Percentiles rank a stretch among this genome's conserved stretches.
These are phyloP conservation scores for Penicillium subrubescens DNA, from an alignment of 495 filamentous ascomycete genomes.

Conservation along the genomic window DNA sequence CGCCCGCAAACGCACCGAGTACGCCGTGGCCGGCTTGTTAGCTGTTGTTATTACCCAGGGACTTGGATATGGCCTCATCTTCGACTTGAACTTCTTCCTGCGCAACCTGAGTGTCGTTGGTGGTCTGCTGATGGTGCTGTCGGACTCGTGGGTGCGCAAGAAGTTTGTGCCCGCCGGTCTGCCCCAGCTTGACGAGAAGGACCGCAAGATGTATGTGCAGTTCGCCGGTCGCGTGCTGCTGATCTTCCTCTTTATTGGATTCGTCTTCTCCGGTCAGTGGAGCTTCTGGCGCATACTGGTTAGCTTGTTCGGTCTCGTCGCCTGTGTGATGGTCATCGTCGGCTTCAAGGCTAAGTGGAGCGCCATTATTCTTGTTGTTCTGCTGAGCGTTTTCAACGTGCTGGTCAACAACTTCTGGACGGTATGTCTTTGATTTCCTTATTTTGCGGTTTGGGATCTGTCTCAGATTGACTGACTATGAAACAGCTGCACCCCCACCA, in stretches of 20 bases:
- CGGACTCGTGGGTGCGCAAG: constrained; percentile 97
- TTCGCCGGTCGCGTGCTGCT: constrained; percentile 93
- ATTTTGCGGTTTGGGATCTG: background rate
- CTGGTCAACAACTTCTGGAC: constrained; percentile 99
- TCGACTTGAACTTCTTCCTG: constrained; percentile 99
- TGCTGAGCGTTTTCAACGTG: constrained; percentile 94
- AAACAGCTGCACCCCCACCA: constrained; percentile 92
- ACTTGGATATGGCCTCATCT: constrained; percentile 95
- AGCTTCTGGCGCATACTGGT: constrained; percentile 81
- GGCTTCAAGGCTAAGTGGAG: constrained; percentile 99
- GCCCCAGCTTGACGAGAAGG: constrained; percentile 94
- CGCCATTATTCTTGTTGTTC: constrained; percentile 88
- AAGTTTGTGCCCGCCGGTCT: constrained; percentile 93
- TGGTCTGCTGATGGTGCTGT: constrained; percentile 95
- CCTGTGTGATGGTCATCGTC: constrained; percentile 98
- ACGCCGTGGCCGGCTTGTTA: constrained; percentile 86
- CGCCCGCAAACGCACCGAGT: constrained; percentile 85
- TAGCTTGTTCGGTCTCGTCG: constrained; percentile 78
- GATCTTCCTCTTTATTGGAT: constrained; percentile 95
- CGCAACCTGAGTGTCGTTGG: constrained; percentile 97
- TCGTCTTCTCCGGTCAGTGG: constrained; percentile 95
- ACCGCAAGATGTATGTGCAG: constrained; percentile 99
- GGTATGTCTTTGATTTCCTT: constrained; percentile 57
- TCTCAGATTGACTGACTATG: constrained; percentile 27
- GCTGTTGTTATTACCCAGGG: constrained; percentile 94